Base-by-base conservation (phyloP, 192 early-diverging fungal genomes). In the Umbelopsis ramanniana region DNA sequence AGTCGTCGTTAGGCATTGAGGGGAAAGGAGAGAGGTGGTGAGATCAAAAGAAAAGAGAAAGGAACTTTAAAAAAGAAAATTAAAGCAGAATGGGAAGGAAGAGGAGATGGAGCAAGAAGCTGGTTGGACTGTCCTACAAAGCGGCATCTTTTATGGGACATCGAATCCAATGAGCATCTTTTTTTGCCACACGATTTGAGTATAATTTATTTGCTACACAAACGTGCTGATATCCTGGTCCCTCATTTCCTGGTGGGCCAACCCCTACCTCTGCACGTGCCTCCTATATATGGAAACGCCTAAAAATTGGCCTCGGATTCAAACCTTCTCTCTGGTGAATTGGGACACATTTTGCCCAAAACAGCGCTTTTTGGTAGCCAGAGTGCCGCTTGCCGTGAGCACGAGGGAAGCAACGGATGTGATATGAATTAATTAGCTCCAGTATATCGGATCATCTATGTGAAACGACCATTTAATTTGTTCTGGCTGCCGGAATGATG, bases 171-270 rank as follows among this genome's bases (percentile, higher is more conserved):
- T 63, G 57, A 26, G 57, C 29, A 37, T 37, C 57, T 19, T 63
- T n/a, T 63, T 29, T 29, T 63, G 35, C 26, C 33, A 63, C 57
- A 63, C 57, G 57, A 35, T 37, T 63, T 1, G 57, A 63, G 57
- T 33, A 63, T 19, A 37, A 37, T 63, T 26, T 4, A 22, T 26
- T 12, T 12, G 6, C 8, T 26, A 22, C 57, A 63, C 57, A 35
- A 63, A 63, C 57, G 57, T 63, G 57, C 57, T 26, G 24, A 14
- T 19, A 37, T 63, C 29, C 33, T 35, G 33, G 53, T 37, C n/a
- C 33, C 57, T 63, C 57, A 37, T 54, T 54, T 24, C n/a, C 12
- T 26, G 23, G 53, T 54, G 26, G 57, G 19, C 33, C 57, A 17
- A 17, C 15, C 57, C 15, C 33, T 17, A 63, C 26, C 15, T 26